Evolutionary conservation across 2,329 filamentous ascomycete genomes (phyloP), one percentile per base, ranked within the genome.

Genomic region (Metarhizium guizhouense): DNA sequence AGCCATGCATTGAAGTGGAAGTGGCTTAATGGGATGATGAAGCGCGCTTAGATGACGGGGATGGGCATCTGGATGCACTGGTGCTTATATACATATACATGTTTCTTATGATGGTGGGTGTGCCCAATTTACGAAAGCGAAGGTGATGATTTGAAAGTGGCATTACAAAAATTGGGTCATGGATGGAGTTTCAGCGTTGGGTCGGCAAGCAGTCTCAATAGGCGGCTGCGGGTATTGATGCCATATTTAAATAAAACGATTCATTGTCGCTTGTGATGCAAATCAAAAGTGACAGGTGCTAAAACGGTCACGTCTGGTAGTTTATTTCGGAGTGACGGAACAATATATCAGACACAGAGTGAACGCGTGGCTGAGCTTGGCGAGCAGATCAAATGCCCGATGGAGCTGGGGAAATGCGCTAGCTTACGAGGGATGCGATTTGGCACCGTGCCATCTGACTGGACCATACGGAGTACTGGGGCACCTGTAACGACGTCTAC

Each of bases 1-100:
- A 47, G 59, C 73, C 4, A 65, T 67, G 32, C 72, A 70, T 53
- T 74, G 66, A 63, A 29, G 42, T 29, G 50, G 25, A 16, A 18
- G 36, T 29, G 3, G 50, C 13, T 16, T 20, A 16, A 42, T n/a
- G 4, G 18, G 14, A 42, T 34, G 32, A 49, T 30, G 45, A 6
- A 16, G n/a, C n/a, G n/a, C n/a, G 20, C 20, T 48, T 20, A n/a
- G 20, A 48, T 30, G 18, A 30, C 13, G 45, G 25, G 20, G 10
- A 45, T 45, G 42, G n/a, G 42, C 6, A 6, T 6, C 32, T 11
- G 32, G 6, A 34, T 34, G 32, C 10, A 34, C 7, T 7, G 10
- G 1, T 11, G 32, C 25, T 25, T 25, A 25, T 25, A 25, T 25
- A 11, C 7, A 34, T 34, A 34, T 34, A 34, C 10, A 34, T 34